phyloP scores from a whole-genome alignment of 2,329 filamentous ascomycete genomes.

The Aureobasidium sp. region DNA sequence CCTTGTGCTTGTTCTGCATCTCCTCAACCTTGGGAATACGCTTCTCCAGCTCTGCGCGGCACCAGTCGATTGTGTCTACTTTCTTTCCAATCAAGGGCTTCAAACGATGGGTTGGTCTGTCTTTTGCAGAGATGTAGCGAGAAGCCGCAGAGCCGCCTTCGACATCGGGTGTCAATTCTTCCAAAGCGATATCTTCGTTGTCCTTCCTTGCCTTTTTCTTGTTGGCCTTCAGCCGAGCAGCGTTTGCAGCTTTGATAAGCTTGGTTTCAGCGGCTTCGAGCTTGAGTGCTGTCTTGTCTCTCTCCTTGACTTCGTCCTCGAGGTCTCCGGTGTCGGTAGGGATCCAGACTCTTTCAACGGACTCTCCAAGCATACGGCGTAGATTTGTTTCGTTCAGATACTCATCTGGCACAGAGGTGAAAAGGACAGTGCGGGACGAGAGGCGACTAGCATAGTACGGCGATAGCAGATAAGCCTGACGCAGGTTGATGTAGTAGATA shows the following conservation, averaged over 20 bases:
- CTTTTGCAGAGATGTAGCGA: constrained; percentile 65
- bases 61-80: constrained; percentile 92
- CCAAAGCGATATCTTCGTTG: constrained; percentile 52
- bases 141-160: constrained; percentile 66
- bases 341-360: constrained; percentile 80
- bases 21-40: constrained; percentile 65
- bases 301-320: constrained; percentile 71
- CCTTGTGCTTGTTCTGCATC: constrained; percentile 59
- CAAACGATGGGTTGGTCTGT: constrained; percentile 69
- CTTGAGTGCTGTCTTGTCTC: constrained; percentile 71
- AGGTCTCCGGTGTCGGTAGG: constrained; percentile 69
- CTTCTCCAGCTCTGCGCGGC: constrained; percentile 67
- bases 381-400: constrained; percentile 74
- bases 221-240: constrained; percentile 58
- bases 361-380: constrained; percentile 70
- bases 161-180: constrained; percentile 48
- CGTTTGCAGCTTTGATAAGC: constrained; percentile 73
- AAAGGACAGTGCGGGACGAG: constrained; percentile 83
- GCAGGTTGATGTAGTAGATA: constrained; percentile 86
- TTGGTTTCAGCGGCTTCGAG: constrained; percentile 83
- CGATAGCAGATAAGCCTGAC: constrained; percentile 85
- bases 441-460: constrained; percentile 77
- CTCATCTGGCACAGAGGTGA: constrained; percentile 71
- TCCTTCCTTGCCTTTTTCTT: constrained; percentile 60
- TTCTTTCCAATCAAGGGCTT: constrained; percentile 72